Evolutionary conservation across 1,139 yeast species (phyloP), one percentile per base, ranked within the genome.

Genomic region (Debaryomyces sp.): DNA sequence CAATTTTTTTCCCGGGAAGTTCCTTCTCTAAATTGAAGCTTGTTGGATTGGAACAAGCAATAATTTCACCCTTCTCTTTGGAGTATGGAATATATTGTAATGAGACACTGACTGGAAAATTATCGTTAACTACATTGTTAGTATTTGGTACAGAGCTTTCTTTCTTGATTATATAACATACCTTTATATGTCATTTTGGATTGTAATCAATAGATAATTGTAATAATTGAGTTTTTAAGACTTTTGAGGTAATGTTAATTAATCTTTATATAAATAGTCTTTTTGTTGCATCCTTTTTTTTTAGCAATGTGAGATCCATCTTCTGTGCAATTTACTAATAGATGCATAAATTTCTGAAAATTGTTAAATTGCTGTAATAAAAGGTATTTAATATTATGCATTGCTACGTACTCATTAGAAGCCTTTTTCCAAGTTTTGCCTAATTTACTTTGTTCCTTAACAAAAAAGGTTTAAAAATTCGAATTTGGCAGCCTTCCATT

Each of bases 1-100:
- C 55, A 29, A 59, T 56, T 18, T 51, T 54, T 39, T 57, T 57
- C 6, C 70, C 48, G 24, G 34, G 34, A 13, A 13, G 18, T 5
- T 30, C 34, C n/a, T 30, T 27, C 9, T 12, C 30, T 10, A 27
- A 27, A 13, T 27, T 27, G 13, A 12, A 27, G 30, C 7, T 27
- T 12, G 30, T 27, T 27, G 30, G 30, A 27, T 27, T 27, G 13
- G 30, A 27, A 12, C 30, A 27, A 4, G 30, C 30, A 4, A 27
- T 27, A 12, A 27, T 27, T 12, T 27, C 30, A 12, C 6, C 30
- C 21, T 44, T 22, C 7, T 41, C 42, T n/a, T 34, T 35, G 15
- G 46, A 32, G 38, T 27, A 44, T 8, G 58, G 51, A 40, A 54
- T 27, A 46, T 59, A 59, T 18, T 49, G 53, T 45, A 58, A 56